Base-by-base conservation (phyloP, 257 asterid species). In the Phtheirospermum japonicum region DNA sequence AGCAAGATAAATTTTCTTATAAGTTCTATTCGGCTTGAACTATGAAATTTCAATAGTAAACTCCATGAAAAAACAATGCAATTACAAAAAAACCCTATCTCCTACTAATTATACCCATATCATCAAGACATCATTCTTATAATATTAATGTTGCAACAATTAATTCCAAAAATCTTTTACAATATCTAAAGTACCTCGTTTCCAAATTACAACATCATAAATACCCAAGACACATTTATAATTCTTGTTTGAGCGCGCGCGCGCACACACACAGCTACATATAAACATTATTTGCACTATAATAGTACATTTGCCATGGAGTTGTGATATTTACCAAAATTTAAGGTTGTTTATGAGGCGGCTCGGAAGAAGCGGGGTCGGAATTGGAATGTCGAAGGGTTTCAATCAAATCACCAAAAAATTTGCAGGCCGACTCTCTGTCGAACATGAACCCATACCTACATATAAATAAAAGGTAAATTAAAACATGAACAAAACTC, bases 381-480 rank as follows among this genome's bases (percentile, higher is more conserved):
- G 92, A 63, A 70, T 75, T 75, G 59, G 82, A n/a, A 20, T 77
- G 76, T 64, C 95, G 88, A 50, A 90, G 96, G 78, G 50, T 65
- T 61, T 87, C 91, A 23, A 90, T 85, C 73, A 88, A 76, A 34
- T 80, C 88, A 34, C 73, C 77, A 30, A 91, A 90, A 75, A 88
- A 96, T 73, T 84, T 86, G 39, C 97, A 83, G 43, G 95, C 85
- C 2, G 95, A 81, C 61, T 91, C 98, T 77, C 93, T 71, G 11
- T 97, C 97, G 68, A 91, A 86, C 95, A 88, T 86, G 75, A 86
- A 91, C 13, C 95, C 98, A 40, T 88, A 91, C 96, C 97, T 91
- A 59, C 12, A 71, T 54, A 2, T 33, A 70, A 50, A 37, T 34
- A 6, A 39, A 23, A 19, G 19, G 17, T 57, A 19, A 50, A 17